Base-by-base conservation (phyloP, 768 basidiomycete genomes). In the Dioszegia hungarica region DNA sequence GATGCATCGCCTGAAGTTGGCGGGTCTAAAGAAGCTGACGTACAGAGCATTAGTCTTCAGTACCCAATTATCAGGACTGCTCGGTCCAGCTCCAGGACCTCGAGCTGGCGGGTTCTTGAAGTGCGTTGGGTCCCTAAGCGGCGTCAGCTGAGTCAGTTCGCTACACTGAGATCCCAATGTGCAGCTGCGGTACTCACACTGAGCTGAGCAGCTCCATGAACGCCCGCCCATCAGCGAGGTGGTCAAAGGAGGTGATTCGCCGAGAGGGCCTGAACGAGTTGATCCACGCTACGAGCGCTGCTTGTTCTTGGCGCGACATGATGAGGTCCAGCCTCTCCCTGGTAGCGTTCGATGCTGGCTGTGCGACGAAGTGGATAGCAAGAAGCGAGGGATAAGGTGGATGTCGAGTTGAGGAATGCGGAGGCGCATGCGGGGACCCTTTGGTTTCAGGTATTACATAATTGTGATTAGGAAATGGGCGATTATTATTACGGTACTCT, bases 231-330 rank as follows among this genome's bases (percentile, higher is more conserved):
- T 72, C 70, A 34, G 65, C 49, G 22, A 72, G 40, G 27, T 66
- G 49, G 15, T 63, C 66, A 54, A 72, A 72, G 29, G 65, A 36
- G 4, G 62, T 61, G 20, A 69, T 51, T 12, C 43, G 61, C 46
- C 52, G 59, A 4, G 60, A 55, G 12, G 67, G 61, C 41, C 60
- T 62, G 60, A 69, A 72, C 12, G 68, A 63, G 52, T 72, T 72
- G 59, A 72, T 31, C 49, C 60, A 69, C 17, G 67, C 66, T 46
- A 69, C 40, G 34, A 72, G 55, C 31, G 70, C 67, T 37, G 47
- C 60, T 57, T 72, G 70, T 52, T 72, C 70, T 27, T 61, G 52
- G 33, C 57, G 41, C 10, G 70, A 68, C 70, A 72, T 72, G 19
- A 6, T 58, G n/a, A n/a, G n/a, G n/a, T n/a, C n/a, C n/a, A n/a